Evolutionary conservation across 768 basidiomycete genomes (phyloP).

Genomic region (Termitomyces titanicus): DNA sequence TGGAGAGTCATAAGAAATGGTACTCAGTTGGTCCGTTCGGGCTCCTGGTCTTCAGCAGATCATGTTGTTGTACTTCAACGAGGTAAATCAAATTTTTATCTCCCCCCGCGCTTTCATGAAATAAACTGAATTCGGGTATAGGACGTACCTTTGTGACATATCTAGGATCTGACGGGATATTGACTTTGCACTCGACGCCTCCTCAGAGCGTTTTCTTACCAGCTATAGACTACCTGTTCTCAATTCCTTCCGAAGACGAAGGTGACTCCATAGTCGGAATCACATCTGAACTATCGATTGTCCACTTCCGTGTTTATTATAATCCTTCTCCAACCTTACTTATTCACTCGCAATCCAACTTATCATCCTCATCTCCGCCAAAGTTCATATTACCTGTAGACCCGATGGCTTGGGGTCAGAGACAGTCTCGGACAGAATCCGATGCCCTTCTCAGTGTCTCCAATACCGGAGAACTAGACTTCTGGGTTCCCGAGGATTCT

Average conservation of each 20-base stretch:
- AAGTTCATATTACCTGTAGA: conserved; percentile 73
- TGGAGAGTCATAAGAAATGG: conserved; percentile 55
- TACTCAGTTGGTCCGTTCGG: conserved; percentile 42
- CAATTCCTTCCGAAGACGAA: conserved; percentile 50
- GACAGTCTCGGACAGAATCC: conserved; percentile 43
- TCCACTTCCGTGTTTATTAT: conserved; percentile 48
- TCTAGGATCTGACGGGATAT: conserved; percentile 34
- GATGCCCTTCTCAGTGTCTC: conserved; percentile 82
- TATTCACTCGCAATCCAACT: conserved; percentile 43
- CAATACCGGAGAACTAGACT: conserved; percentile 73
- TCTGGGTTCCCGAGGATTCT: conserved; percentile 68
- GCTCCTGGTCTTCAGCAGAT: conserved; percentile 55
- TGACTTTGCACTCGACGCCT: conserved; percentile 55
- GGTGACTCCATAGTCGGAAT: conserved; percentile 65
- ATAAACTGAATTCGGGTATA: conserved; percentile 7
- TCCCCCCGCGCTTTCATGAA: conserved; percentile 1
- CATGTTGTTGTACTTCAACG: conserved; percentile 67
- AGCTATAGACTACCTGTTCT: conserved; percentile 56
- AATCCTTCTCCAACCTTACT: conserved; percentile 31
- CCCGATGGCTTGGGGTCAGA: conserved; percentile 79
- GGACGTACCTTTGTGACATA: conserved; percentile 62
- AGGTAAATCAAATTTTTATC: conserved; percentile 37
- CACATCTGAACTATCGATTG: conserved; percentile 54
- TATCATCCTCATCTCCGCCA: conserved; percentile 49
- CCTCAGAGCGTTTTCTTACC: conserved; percentile 43